Percentiles rank a stretch among this genome's conserved stretches.
phyloP scores from a whole-genome alignment of 805 yeast species.

The Ogataea paradorogensis region DNA sequence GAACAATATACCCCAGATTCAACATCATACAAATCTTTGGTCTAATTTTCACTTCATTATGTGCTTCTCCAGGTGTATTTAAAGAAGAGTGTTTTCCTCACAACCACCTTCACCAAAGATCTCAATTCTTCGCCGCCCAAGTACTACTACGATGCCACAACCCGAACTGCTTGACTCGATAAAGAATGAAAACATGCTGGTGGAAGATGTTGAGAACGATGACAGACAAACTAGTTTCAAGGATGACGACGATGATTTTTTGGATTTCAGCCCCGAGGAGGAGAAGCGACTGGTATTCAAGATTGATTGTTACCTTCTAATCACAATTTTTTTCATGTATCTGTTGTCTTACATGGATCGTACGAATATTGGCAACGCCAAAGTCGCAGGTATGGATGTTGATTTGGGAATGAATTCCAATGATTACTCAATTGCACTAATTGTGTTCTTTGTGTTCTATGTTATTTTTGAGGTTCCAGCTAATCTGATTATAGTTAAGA shows the following conservation, averaged over 20 bases:
- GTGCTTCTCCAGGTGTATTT: not conserved
- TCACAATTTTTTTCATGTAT: conserved; percentile 32
- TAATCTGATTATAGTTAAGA: conserved; percentile 30
- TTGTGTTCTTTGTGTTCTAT: conserved; percentile 40
- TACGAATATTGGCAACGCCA: conserved; percentile 44
- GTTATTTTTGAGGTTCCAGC: conserved; percentile 42
- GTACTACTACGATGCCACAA: not conserved
- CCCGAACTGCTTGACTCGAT: not conserved
- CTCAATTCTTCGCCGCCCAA: not conserved
- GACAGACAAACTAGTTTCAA: conserved; percentile 3
- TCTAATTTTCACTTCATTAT: not conserved
- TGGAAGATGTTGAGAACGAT: conserved; percentile 7
- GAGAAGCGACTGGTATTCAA: conserved; percentile 15
- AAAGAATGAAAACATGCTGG: conserved; percentile 5
- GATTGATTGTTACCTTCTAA: conserved; percentile 17
- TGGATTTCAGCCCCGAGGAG: conserved; percentile 20
- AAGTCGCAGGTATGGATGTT: conserved; percentile 13
- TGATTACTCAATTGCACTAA: conserved; percentile 43
- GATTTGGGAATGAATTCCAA: conserved; percentile 8
- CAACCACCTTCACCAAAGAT: not conserved
- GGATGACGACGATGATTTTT: conserved; percentile 5
- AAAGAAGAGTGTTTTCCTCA: not conserved
- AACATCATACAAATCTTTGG: not conserved
- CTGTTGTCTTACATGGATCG: conserved; percentile 50
- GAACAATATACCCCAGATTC: conserved; percentile 1